Percentiles rank a stretch among this genome's conserved stretches.
phyloP scores from a whole-genome alignment of 768 basidiomycete genomes.

The Candolleomyces eurysporus region DNA sequence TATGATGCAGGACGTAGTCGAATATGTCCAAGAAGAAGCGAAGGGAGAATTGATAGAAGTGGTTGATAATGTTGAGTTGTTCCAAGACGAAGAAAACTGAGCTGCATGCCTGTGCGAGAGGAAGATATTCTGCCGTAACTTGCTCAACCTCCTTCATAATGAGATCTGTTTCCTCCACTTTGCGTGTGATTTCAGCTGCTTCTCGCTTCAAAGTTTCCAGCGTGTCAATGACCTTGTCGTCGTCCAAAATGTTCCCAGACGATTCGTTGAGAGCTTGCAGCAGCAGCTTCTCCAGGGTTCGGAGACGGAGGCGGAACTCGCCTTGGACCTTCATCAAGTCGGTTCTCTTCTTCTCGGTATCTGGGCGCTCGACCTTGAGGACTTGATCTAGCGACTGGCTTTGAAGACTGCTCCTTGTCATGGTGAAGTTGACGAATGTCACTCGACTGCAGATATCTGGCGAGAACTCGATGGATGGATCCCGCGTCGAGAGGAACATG shows the following conservation, averaged over 20 bases:
- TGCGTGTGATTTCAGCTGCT: constrained; percentile 92
- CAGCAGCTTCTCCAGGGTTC: constrained; percentile 89
- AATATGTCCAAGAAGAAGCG: constrained; percentile 99
- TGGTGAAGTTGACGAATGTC: constrained; percentile 95
- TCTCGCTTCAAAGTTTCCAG: constrained; percentile 94
- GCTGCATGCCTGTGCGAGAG: constrained; percentile 94
- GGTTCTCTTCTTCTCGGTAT: constrained; percentile 92
- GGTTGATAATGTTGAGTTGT: constrained; percentile 89
- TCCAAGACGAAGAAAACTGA: constrained; percentile 96
- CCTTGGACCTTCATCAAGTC: constrained; percentile 98
- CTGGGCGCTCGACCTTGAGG: constrained; percentile 94
- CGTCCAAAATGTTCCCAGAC: constrained; percentile 94
- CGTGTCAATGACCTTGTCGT: constrained; percentile 97
- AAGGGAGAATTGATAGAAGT: constrained; percentile 98
- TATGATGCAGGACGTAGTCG: constrained; percentile 89
- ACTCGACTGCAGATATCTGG: constrained; percentile 98
- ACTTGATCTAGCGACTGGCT: constrained; percentile 98
- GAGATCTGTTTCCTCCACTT: constrained; percentile 94
- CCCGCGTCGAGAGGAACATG: constrained; percentile 97
- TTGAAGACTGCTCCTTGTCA: constrained; percentile 98
- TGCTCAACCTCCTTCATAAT: constrained; percentile 96
- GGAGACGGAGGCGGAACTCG: constrained; percentile 90
- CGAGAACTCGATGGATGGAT: constrained; percentile 96
- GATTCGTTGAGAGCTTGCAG: constrained; percentile 97
- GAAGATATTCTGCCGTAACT: constrained; percentile 92